Evolutionary conservation across 352 stramenopile species (phyloP).

Genomic region (Pseudoperonospora humuli): DNA sequence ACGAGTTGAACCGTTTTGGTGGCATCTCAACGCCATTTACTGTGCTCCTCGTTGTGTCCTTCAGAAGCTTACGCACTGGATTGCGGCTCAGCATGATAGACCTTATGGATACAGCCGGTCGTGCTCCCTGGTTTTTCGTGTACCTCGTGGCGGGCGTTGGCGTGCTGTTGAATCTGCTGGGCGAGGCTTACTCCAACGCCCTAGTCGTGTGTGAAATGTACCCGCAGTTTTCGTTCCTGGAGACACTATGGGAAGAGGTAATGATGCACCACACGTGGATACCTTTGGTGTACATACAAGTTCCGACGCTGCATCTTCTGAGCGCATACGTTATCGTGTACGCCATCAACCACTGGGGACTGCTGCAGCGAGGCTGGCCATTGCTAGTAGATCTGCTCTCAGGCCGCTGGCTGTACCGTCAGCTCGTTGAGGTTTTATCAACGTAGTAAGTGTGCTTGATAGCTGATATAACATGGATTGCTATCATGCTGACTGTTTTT

Average conservation of each 20-base stretch:
- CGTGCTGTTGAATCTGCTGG: conserved; percentile 37
- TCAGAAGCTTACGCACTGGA: no score
- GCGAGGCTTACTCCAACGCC: conserved; percentile 37
- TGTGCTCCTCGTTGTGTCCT: no score
- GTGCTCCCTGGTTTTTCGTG: conserved; percentile 34
- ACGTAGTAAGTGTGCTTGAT: conserved; percentile 33
- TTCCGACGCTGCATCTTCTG: conserved; percentile 43
- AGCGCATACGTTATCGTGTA: conserved; percentile 23
- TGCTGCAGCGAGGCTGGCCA: conserved; percentile 42
- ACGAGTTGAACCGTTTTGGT: no score
- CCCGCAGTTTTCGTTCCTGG: conserved; percentile 49
- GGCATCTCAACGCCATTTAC: no score
- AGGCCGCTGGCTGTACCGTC: conserved; percentile 46
- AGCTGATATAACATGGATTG: conserved; percentile 1
- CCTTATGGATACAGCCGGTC: no score
- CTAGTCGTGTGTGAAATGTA: conserved; percentile 48
- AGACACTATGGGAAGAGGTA: conserved; percentile 55
- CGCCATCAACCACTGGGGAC: conserved; percentile 23
- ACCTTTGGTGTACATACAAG: conserved; percentile 29
- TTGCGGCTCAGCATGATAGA: no score
- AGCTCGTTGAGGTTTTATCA: conserved; percentile 42
- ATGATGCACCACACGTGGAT: conserved; percentile 45
- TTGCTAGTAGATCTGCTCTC: conserved; percentile 40
- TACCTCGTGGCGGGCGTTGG: conserved; percentile 33
- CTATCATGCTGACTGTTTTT: conserved; percentile 4